Base-by-base conservation (phyloP, 2,329 filamentous ascomycete genomes). In the Dothideomycetes sp. region DNA sequence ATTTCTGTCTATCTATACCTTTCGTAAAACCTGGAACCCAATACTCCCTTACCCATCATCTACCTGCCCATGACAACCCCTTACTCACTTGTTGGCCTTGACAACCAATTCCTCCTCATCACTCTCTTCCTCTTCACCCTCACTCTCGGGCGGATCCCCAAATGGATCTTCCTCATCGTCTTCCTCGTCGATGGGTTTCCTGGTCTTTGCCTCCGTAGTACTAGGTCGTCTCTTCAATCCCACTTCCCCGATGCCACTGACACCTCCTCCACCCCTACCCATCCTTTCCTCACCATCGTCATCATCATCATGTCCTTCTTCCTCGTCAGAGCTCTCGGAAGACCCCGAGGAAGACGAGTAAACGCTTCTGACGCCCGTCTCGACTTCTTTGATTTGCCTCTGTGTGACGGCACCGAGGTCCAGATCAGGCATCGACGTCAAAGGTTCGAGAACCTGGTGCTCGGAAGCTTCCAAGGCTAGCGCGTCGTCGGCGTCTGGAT, bases 311-410 rank as follows among this genome's bases (percentile, higher is more conserved):
- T 29, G 12, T n/a, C 33, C 33, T 2, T 28, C 51, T 45, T 33
- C 52, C 55, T 33, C 56, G 51, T 45, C 50, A 51, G 31, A 49
- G 61, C 64, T 63, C 54, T 79, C 76, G 9, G 77, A 73, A 63
- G 82, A 76, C 48, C 76, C 77, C 50, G 82, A 82, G 44, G 82
- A 41, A 16, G 33, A 36, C 11, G 29, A 20, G 27, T 68, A 32
- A 64, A 65, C 29, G 53, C 56, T 46, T 57, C 55, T 31, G 43
- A 52, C 11, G 48, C 45, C 46, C 11, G 31, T 68, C 59, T 20
- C 65, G 62, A 29, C 54, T 61, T 46, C 69, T 62, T 69, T 41
- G 24, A 33, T 41, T 6, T 33, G 30, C 8, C 29, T 22, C 3
- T 32, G 17, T 1, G 37, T 33, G 1, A 41, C 31, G 23, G 30